Evolutionary conservation across 805 yeast genomes (phyloP).

Genomic region (Tetrapisispora iriomotensis): DNA sequence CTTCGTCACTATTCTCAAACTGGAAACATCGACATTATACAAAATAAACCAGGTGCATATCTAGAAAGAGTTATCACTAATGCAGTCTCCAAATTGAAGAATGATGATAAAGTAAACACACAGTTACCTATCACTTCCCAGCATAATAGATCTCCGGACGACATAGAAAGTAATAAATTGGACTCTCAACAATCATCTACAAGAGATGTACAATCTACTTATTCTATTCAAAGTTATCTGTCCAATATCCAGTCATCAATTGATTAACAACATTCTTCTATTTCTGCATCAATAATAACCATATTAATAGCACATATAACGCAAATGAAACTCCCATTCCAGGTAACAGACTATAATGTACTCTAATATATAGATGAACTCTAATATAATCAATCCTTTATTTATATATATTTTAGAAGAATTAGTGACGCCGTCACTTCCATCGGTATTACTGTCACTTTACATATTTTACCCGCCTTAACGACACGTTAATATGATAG

Average conservation of each 20-base stretch:
- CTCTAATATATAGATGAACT: no score
- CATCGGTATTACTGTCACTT: not conserved
- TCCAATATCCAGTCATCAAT: not conserved
- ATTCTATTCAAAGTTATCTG: not conserved
- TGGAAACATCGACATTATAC: constrained; percentile 29
- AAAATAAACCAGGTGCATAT: constrained; percentile 28
- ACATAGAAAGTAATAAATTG: constrained; percentile 3
- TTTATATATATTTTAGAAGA: no score
- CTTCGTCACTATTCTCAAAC: no score
- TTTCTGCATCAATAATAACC: no score
- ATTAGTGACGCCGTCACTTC: no score
- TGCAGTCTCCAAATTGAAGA: constrained; percentile 9
- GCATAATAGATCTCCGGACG: constrained; percentile 15
- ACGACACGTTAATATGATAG: not conserved
- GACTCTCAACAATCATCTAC: not conserved
- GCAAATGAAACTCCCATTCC: no score
- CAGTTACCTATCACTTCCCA: constrained; percentile 21
- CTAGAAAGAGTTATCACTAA: constrained; percentile 27
- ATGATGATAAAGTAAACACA: not conserved
- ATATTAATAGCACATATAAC: not conserved
- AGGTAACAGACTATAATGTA: no score
- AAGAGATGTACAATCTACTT: no score
- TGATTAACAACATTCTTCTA: not conserved
- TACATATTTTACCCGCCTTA: not conserved
- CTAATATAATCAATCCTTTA: no score